Evolutionary conservation across 1,139 yeast species (phyloP), one percentile per base, ranked within the genome.

Genomic region (Saccharomyces uvarum): DNA sequence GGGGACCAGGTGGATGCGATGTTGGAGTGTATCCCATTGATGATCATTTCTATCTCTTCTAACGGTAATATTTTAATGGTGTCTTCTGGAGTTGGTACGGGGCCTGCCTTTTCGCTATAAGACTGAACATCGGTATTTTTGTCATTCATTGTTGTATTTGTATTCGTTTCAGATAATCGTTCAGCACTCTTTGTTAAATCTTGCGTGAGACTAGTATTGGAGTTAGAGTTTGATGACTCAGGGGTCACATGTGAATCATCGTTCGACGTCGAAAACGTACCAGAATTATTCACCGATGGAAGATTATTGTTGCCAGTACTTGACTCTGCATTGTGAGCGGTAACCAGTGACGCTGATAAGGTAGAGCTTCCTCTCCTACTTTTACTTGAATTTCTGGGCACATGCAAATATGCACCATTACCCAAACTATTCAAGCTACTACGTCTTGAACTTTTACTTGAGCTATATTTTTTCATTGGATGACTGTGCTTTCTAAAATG

Each of bases 1-100:
- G 89, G 86, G 0, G 83, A 69, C 90, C 82, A 78, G 13, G 77
- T 67, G 1, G 74, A 69, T 9, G 62, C 59, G 24, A 56, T 50
- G 11, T 64, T 57, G 9, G 58, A 57, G 53, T 62, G 62, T 11
- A 70, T 59, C 52, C 70, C 71, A 52, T 64, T 68, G 51, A 71
- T 65, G 29, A 72, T 65, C 60, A 70, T 68, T 57, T 71, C 74
- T 4, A 69, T 72, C 52, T 71, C 75, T 53, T 68, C 70, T 4
- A 71, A 57, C 11, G 71, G 62, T 26, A 70, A 64, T 28, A 71
- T 57, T 19, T 60, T 70, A 49, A 67, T 58, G 29, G 56, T 62
- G 5, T 57, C 61, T 8, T 53, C 32, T 5, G 48, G 19, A n/a
- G 13, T 19, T 38, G 26, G 44, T 38, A 11, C 6, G 44, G 26